Conservation (phyloP, 306 rosid species). For the Ziziphus jujuba region DNA sequence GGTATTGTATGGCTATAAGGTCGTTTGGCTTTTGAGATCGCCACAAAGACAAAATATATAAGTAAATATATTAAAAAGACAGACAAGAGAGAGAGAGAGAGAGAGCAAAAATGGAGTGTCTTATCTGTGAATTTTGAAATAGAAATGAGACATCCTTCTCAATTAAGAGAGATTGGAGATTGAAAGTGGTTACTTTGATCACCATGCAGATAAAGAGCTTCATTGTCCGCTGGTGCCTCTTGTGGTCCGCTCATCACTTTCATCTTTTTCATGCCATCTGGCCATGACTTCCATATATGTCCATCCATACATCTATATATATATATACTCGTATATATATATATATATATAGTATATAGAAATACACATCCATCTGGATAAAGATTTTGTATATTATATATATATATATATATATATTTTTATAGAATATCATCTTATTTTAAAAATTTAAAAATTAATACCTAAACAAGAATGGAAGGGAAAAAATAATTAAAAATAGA, state of each 20-base stretch:
- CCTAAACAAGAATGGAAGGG: too few species aligned
- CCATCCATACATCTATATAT: too few species aligned
- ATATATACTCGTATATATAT: too few species aligned
- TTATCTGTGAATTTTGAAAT: background rate
- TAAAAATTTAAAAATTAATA: too few species aligned
- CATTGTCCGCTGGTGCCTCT: slow-evolving; percentile 8
- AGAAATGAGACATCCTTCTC: background rate
- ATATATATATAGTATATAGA: too few species aligned
- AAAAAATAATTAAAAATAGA: background rate
- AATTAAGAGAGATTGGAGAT: background rate
- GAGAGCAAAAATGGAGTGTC: background rate
- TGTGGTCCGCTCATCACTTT: slow-evolving; percentile 3
- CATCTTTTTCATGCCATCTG: background rate
- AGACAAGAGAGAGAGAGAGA: background rate
- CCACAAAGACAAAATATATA: background rate
- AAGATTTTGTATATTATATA: too few species aligned
- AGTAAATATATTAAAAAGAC: background rate
- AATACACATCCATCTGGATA: too few species aligned
- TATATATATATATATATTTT: background rate
- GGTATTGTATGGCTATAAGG: background rate
- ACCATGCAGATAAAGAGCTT: background rate
- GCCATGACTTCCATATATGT: too few species aligned
- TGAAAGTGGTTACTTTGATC: background rate
- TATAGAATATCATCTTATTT: too few species aligned
- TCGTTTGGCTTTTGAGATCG: background rate